Conservation (phyloP, 306 rosid genomes). For the Chamaecrista fasciculata region DNA sequence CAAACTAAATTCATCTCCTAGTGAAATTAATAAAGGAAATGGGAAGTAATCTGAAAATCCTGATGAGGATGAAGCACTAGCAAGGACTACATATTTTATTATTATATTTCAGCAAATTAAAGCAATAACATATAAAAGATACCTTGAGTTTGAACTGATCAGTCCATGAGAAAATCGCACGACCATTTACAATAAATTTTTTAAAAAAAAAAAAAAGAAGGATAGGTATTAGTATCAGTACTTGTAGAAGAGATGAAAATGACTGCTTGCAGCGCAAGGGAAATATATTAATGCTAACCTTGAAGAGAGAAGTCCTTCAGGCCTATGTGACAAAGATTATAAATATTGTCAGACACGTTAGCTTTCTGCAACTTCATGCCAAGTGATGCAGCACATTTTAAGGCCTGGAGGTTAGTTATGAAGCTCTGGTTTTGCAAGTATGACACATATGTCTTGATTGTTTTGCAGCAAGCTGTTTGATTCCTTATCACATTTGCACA, state of each 20-base stretch:
- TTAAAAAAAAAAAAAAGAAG: constrained; percentile 2
- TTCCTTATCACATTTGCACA: constrained; percentile 45
- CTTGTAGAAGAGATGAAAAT: constrained; percentile 4
- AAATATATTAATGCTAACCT: constrained; percentile 46
- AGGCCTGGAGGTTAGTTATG: constrained; percentile 71
- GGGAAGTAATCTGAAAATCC: not conserved
- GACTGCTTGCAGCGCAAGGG: constrained; percentile 11
- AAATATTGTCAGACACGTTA: constrained; percentile 47
- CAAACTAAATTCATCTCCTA: not conserved
- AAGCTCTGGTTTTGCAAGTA: constrained; percentile 64
- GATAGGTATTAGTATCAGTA: constrained; percentile 27
- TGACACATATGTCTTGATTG: constrained; percentile 52
- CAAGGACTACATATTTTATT: not conserved
- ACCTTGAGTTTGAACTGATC: constrained; percentile 63
- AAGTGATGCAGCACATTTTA: constrained; percentile 64
- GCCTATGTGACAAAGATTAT: constrained; percentile 56
- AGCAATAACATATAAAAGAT: constrained; percentile 14
- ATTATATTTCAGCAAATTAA: not conserved
- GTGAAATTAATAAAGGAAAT: constrained; percentile 1
- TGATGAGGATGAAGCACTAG: not conserved
- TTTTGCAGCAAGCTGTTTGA: constrained; percentile 53
- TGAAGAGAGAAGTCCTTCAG: constrained; percentile 75
- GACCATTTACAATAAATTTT: constrained; percentile 16
- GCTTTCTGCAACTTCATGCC: constrained; percentile 57
- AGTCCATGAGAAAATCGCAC: constrained; percentile 31